phyloP scores from a whole-genome alignment of 257 asterid genomes.

The Linaria vulgaris region DNA sequence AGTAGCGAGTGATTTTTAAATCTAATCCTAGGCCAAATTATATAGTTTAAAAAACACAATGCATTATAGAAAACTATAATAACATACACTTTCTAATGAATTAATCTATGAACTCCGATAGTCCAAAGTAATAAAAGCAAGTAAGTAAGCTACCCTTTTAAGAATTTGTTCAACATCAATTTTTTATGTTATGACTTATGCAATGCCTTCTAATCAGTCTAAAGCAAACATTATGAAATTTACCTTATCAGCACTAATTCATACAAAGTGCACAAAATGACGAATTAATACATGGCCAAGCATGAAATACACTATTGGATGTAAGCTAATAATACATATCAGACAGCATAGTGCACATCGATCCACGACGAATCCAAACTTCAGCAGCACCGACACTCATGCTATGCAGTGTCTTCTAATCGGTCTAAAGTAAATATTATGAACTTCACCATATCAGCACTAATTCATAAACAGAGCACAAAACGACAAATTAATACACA shows the following conservation, averaged over 20 bases:
- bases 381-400: no score
- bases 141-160: no score
- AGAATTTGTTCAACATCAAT: background rate
- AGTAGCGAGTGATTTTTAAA: background rate
- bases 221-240: background rate
- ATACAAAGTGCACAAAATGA: background rate
- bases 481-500: no score
- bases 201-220: background rate
- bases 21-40: constrained; percentile 3
- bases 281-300: background rate
- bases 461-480: no score
- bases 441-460: no score
- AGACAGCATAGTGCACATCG: no score
- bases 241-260: background rate
- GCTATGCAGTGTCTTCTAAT: no score
- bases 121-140: no score
- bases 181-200: background rate
- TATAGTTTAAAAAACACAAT: background rate
- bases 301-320: background rate
- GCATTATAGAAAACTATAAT: background rate
- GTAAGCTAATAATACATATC: no score
- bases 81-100: background rate
- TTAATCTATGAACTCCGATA: background rate
- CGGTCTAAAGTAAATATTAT: no score
- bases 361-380: no score